Base-by-base conservation (phyloP, 495 filamentous ascomycete genomes). In the Talaromyces adpressus region DNA sequence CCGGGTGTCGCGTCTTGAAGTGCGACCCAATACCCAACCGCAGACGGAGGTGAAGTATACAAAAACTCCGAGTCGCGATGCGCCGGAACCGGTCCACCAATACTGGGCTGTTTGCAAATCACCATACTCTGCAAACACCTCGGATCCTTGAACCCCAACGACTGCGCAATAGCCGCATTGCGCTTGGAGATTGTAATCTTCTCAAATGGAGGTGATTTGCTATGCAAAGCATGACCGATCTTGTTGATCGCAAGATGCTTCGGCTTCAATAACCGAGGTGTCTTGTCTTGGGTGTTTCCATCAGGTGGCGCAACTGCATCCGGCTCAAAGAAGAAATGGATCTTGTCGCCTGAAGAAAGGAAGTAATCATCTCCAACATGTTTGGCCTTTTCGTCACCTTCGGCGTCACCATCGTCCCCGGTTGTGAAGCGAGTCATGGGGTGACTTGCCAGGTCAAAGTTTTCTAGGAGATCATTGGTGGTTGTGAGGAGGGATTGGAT, bases 311-410 rank as follows among this genome's bases (percentile, higher is more conserved):
- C 68, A 69, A 81, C 77, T 36, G 78, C 79, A 75, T 85, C 87
- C 70, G 93, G 90, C 72, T 98, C 94, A 79, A 98, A 96, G 85
- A 98, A 98, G 81, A 93, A 97, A 59, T 90, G 87, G 57, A 98
- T 80, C 69, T 98, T 96, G 81, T 97, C 90, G 60, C 90, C 91
- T 2, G 87, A 91, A 2, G 76, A 79, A 0, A 98, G 84, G 76
- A 98, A 98, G 85, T 98, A 98, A 72, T 89, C 85, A 77, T 98
- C 94, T 64, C 94, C 93, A 23, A 97, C 89, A 75, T 98, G 94
- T 57, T 73, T 69, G 59, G 65, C 56, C 25, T 41, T 58, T 56
- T 83, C 79, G 27, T 71, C 67, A 59, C 78, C 81, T 63, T 85
- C 81, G 45, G 84, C 81, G 69, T 71, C 67, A 60, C 78, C 81